phyloP scores from a whole-genome alignment of 345 rosid genomes.

The Mercurialis annua region DNA sequence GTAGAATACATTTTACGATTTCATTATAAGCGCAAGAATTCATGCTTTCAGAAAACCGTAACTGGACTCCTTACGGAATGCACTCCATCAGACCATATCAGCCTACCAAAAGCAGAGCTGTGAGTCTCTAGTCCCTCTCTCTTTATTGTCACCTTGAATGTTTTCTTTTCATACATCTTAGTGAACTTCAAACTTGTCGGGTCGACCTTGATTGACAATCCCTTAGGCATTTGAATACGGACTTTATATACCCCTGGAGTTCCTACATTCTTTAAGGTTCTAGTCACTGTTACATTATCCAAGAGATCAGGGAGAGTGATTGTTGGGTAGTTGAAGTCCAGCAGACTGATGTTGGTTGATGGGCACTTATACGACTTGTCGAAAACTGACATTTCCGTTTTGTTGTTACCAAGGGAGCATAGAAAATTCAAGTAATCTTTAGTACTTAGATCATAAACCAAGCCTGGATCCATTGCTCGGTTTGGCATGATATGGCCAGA shows the following conservation, averaged over 20 bases:
- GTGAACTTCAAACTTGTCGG: constrained; percentile 11
- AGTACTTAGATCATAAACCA: constrained; percentile 20
- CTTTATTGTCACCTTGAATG: constrained; percentile 9
- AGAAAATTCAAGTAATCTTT: constrained; percentile 22
- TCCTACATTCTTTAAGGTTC: constrained; percentile 24
- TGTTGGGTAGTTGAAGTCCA: constrained; percentile 22
- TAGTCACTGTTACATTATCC: constrained; percentile 9
- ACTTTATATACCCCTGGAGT: constrained; percentile 17
- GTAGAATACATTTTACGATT: too few species aligned
- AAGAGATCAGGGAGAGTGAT: constrained; percentile 15
- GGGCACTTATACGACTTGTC: constrained; percentile 14
- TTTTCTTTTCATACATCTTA: constrained; percentile 15
- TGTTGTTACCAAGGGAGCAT: constrained; percentile 18
- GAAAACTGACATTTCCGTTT: constrained; percentile 7
- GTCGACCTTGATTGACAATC: constrained; percentile 13
- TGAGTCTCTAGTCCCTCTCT: background rate
- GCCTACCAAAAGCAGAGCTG: too few species aligned
- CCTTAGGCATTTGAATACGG: constrained; percentile 8
- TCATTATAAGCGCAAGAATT: too few species aligned
- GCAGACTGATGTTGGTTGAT: background rate
- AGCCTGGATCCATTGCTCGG: constrained; percentile 20
- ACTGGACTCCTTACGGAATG: constrained; percentile 25
- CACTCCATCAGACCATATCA: too few species aligned
- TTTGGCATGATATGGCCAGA: constrained; percentile 18
- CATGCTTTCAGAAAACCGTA: background rate